Evolutionary conservation across 495 filamentous ascomycete species (phyloP), one percentile per base, ranked within the genome.

Genomic region (Daldinia childiae): DNA sequence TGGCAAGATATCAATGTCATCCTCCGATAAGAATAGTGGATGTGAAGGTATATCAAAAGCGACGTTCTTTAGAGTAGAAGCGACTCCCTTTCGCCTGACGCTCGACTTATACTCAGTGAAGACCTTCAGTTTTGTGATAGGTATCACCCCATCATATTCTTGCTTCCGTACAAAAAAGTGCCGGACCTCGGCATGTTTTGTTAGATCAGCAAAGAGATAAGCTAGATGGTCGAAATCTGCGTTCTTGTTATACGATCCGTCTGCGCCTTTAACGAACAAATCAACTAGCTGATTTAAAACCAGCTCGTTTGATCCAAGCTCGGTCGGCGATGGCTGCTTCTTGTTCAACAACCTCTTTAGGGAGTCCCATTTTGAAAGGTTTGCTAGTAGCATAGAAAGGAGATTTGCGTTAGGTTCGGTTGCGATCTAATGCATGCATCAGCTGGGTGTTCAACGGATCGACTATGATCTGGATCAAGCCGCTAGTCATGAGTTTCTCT

Each of bases 211-310:
- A 79, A 98, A 95, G 52, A 97, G 81, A 76, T 98, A 99, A 24
- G 93, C 88, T 9, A 99, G 85, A 77, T 97, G 97, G 79, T 99
- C 94, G 77, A 87, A 98, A 77, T 92, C 87, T 70, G 94, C 93
- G n/a, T 91, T 63, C 73, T 92, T 90, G 82, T 98, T 99, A 75
- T 94, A 92, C 2, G 82, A 80, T 0, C 90, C 91, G 62, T 92
- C 90, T 3, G 91, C 89, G 12, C 94, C 94, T 80, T 93, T 94
- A 62, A 98, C 96, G 76, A 98, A 99, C 74, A 95, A 90, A 77
- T 97, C 95, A 73, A 98, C 90, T 19, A 98, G 82, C 76, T 98
- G 96, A 77, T 97, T 93, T 57, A 98, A 88, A 12, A 91, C 91
- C 45, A 88, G 82, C 32, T 89, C 84, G 4, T 91, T 90, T 3